Evolutionary conservation across 2,329 filamentous ascomycete species (phyloP).

Genomic region (Colletotrichum abscissum): DNA sequence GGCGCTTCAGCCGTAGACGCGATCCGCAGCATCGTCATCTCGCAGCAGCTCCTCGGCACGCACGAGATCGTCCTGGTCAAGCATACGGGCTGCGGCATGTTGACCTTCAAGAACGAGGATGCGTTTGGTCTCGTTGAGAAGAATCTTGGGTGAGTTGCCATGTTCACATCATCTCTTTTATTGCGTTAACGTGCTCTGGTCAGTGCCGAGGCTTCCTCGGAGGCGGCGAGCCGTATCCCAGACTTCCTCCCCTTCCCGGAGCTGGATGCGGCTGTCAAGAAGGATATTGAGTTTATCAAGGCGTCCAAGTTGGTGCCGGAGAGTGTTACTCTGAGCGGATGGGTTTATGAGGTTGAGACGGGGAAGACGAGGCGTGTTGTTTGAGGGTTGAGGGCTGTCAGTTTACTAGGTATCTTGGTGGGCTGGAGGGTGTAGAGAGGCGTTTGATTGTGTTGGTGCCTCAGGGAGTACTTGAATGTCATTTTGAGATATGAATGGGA

Average conservation of each 20-base stretch:
- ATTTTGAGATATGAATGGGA: neutral
- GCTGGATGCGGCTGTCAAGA: conserved; percentile 70
- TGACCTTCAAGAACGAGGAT: conserved; percentile 72
- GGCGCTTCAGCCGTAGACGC: conserved; percentile 76
- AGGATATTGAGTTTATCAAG: conserved; percentile 74
- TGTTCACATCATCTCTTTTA: neutral
- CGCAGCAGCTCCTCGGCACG: conserved; percentile 82
- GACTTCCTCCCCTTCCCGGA: conserved; percentile 76
- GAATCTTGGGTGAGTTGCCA: conserved; percentile 59
- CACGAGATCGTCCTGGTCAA: conserved; percentile 80
- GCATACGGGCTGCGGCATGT: conserved; percentile 80
- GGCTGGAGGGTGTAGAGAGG: neutral
- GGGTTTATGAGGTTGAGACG: conserved; percentile 83
- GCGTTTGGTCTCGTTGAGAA: conserved; percentile 62
- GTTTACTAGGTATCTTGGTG: neutral
- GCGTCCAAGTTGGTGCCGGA: conserved; percentile 69
- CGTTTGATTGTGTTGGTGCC: neutral
- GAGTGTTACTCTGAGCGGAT: conserved; percentile 73
- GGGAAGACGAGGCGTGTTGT: conserved; percentile 58
- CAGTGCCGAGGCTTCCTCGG: conserved; percentile 37
- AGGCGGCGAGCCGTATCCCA: conserved; percentile 44
- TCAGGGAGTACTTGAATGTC: no score
- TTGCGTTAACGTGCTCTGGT: neutral
- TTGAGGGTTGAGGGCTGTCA: conserved; percentile 40
- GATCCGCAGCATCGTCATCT: conserved; percentile 80